Evolutionary conservation across 495 filamentous ascomycete species (phyloP).

Genomic region (Podospora pseudoanserina): DNA sequence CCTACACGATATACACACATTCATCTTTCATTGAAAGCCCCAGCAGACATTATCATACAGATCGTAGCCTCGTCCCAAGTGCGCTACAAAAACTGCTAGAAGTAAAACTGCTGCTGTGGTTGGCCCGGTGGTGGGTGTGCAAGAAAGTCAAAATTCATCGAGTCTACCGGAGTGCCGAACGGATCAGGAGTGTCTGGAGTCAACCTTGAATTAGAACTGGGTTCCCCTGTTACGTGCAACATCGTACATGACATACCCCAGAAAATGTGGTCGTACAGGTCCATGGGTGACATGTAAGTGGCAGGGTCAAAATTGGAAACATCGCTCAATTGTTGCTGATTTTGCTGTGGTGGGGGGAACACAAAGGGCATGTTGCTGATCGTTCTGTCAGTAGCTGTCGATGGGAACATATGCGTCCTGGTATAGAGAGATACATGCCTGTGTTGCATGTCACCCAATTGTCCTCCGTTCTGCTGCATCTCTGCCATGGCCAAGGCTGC

Average conservation of each 20-base stretch:
- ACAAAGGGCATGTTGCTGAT: slow-evolving; percentile 19
- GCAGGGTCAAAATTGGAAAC: slow-evolving; percentile 41
- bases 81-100: slow-evolving; percentile 20
- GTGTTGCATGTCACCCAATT: slow-evolving; percentile 36
- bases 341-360: slow-evolving; percentile 15
- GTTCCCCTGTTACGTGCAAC: no score
- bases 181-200: slow-evolving; percentile 46
- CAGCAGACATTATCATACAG: neutral
- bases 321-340: slow-evolving; percentile 36
- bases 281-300: slow-evolving; percentile 52
- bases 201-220: no score
- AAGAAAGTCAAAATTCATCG: slow-evolving; percentile 52
- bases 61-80: neutral
- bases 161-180: slow-evolving; percentile 45
- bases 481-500: slow-evolving; percentile 55
- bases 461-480: slow-evolving; percentile 48
- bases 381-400: neutral
- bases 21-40: no score
- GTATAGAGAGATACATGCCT: slow-evolving; percentile 20
- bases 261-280: slow-evolving; percentile 57
- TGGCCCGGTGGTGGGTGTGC: slow-evolving; percentile 49
- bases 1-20: no score
- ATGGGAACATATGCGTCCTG: neutral
- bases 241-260: slow-evolving; percentile 44
- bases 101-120: slow-evolving; percentile 48